Evolutionary conservation across 2,329 filamentous ascomycete species (phyloP), one percentile per base, ranked within the genome.

Genomic region (Aspergillus floridensis): DNA sequence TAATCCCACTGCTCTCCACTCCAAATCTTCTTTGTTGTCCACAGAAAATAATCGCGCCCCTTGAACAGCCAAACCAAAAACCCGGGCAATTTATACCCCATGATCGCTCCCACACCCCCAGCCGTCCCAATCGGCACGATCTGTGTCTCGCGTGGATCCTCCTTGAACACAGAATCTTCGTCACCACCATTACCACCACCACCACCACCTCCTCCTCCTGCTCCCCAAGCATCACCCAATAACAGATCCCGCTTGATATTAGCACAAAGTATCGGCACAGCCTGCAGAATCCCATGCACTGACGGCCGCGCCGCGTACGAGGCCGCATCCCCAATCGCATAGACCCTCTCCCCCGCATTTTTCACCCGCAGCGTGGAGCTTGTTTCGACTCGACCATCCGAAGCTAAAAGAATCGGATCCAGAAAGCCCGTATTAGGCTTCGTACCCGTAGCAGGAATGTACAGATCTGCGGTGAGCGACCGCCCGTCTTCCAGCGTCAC

Each of bases 201-300:
- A n/a, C n/a, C n/a, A n/a, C n/a, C n/a, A n/a, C n/a, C n/a, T n/a
- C n/a, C n/a, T n/a, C 41, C 35, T 72, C 51, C 67, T 60, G 64
- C 64, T 0, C 64, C 56, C 24, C 63, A 58, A 2, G 70, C 74
- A 2, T 71, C 69, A 3, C 68, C 75, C 0, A 76, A 60, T 1
- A 82, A 67, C 21, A 70, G 41, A 66, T 84, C 83, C 0, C 76
- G 76, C 66, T 79, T 80, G 63, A 84, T 73, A 59, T 83, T 84
- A 5, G 77, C 72, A 19, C 76, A 73, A 11, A 83, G 69, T 4
- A 80, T 69, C 0, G 80, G 80, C 2, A 82, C 69, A 0, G 76
- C 74, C 5, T 66, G 65, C 3, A 79, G 60, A 21, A 81, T 75
- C 22, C 70, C 67, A 62, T 82, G 80, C 3, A 83, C 68, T 0